Base-by-base conservation (phyloP, 1,284 basidiomycete species). In the Ceratobasidium sp. region DNA sequence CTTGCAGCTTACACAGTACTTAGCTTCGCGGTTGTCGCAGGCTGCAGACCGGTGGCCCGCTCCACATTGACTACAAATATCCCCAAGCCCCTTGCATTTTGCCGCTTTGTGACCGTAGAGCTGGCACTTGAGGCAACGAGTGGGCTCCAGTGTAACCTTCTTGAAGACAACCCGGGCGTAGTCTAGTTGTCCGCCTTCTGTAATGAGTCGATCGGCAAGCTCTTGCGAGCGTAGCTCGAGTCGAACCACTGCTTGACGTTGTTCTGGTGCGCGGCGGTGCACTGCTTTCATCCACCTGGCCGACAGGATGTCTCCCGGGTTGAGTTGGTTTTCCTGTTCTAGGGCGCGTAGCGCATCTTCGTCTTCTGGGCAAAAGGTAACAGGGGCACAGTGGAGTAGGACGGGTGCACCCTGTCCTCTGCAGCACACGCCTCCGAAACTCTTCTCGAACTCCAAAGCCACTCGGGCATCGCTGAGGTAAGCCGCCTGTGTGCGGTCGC, bases 281-380 rank as follows among this genome's bases (percentile, higher is more conserved):
- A 49, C 43, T 28, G 59, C 43, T 49, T 62, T 62, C 9, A 49
- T 43, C 59, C 59, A 62, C 13, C 23, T 16, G 13, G 23, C 30
- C 18, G 2, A 3, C 0, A 49, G 2, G 1, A 66, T 66, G 35
- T 13, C 23, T 18, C 62, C 35, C 5, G 5, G 32, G 8, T 52
- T 30, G 1, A 66, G 4, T 14, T 50, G 46, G 32, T 52, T 52
- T 21, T 52, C 62, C 2, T n/a, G 3, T 54, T 66, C 62, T 2
- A 66, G 21, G 1, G 62, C 62, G n/a, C 32, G n/a, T 8, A 54
- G 23, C 13, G 44, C 28, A 6, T 66, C 30, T 52, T 23, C 30
- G 1, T 41, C 26, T 0, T 8, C 14, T 4, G 38, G 47, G n/a
- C 21, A 30, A 2, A 35, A 66, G n/a, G 2, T 21, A 30, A 43